phyloP scores from a whole-genome alignment of 2,329 filamentous ascomycete genomes.

The Aureobasidium pullulans region DNA sequence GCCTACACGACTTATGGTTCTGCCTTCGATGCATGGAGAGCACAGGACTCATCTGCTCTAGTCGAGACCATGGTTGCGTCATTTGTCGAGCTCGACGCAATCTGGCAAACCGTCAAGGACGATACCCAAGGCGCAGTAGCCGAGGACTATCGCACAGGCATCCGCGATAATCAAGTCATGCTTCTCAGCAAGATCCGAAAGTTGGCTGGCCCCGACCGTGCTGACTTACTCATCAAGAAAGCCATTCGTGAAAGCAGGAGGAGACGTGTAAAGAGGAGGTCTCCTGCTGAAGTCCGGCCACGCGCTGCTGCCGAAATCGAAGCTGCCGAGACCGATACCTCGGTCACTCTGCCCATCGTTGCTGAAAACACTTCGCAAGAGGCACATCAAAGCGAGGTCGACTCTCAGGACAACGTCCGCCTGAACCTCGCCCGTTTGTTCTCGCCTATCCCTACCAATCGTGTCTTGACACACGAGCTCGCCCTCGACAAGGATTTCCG shows the following conservation, averaged over 20 bases:
- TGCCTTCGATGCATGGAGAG: conserved; percentile 78
- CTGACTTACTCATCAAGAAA: conserved; percentile 65
- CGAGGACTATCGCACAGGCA: conserved; percentile 70
- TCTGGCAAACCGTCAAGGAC: conserved; percentile 76
- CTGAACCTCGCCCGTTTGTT: conserved; percentile 35
- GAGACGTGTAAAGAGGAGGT: conserved; percentile 56
- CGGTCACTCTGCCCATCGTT: conserved; percentile 13
- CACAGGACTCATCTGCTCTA: conserved; percentile 67
- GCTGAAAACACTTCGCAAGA: conserved; percentile 15
- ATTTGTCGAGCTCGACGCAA: conserved; percentile 76
- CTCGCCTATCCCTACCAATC: conserved; percentile 62
- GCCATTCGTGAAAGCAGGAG: conserved; percentile 66
- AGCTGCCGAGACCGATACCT: conserved; percentile 15
- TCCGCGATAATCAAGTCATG: conserved; percentile 73
- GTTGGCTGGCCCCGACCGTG: conserved; percentile 63
- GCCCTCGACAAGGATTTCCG: conserved; percentile 73
- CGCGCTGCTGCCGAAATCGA: conserved; percentile 45
- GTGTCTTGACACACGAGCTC: conserved; percentile 69
- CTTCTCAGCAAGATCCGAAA: conserved; percentile 73
- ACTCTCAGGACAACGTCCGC: background rate
- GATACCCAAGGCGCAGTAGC: conserved; percentile 66
- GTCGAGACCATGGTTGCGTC: conserved; percentile 81
- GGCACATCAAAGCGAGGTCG: background rate
- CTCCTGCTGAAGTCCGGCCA: conserved; percentile 62
- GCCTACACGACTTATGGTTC: conserved; percentile 68